These are phyloP conservation scores for Blastobotrys parvus DNA, from an alignment of 805 yeast genomes.

Conservation along the genomic window DNA sequence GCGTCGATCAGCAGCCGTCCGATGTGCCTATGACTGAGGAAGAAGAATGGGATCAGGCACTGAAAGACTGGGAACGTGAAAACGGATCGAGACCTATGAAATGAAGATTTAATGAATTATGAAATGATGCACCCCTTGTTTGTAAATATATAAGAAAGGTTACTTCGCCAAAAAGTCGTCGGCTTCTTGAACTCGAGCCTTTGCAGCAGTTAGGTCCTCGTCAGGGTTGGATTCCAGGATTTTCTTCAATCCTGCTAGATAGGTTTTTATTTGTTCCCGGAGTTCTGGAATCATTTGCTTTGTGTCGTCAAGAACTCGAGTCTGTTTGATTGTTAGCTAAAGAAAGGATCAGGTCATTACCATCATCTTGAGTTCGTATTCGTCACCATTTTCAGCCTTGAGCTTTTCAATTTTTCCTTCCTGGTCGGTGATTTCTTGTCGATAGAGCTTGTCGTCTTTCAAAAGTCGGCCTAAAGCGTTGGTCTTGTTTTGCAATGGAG, in stretches of 20 bases:
- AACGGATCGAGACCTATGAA: conserved; percentile 1
- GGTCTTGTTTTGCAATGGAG: conserved; percentile 60
- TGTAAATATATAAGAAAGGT: not conserved
- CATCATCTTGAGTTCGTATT: conserved; percentile 55
- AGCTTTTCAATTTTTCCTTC: conserved; percentile 39
- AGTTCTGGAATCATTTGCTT: conserved; percentile 43
- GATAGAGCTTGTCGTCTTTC: conserved; percentile 58
- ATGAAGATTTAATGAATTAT: not conserved
- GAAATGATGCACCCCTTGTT: not conserved
- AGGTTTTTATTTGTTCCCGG: conserved; percentile 34
- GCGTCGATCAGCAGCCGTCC: too few relatives aligned
- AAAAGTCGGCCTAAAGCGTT: conserved; percentile 60
- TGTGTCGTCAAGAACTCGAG: conserved; percentile 47
- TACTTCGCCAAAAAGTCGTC: conserved; percentile 7
- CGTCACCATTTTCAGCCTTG: conserved; percentile 43
- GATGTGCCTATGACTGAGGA: conserved; percentile 31
- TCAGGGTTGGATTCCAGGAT: conserved; percentile 28
- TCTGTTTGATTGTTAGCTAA: conserved; percentile 7
- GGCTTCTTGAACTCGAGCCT: conserved; percentile 17
- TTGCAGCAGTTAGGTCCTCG: conserved; percentile 21
- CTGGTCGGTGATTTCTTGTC: conserved; percentile 51
- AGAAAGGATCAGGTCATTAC: conserved; percentile 5
- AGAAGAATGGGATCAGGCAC: conserved; percentile 62
- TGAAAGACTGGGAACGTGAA: conserved; percentile 47
- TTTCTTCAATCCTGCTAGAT: conserved; percentile 32